phyloP scores from a whole-genome alignment of 2,329 filamentous ascomycete genomes.

The Parascedosporium putredinis region DNA sequence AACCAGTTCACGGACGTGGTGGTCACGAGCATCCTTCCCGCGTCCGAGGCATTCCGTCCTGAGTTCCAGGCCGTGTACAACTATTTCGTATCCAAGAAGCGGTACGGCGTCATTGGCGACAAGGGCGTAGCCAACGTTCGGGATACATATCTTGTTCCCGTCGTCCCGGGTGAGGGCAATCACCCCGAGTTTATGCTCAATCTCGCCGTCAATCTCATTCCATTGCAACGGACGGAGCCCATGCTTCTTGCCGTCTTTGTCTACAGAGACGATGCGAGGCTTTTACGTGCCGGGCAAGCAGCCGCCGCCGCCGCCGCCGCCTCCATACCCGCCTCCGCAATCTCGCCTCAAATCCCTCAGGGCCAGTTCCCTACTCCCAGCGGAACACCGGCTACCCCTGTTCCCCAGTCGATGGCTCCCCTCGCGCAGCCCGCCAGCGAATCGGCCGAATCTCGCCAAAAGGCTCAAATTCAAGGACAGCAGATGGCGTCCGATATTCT shows the following conservation, averaged over 20 bases:
- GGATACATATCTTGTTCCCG: constrained; percentile 84
- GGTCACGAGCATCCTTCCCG: constrained; percentile 61
- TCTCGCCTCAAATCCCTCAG: constrained; percentile 19
- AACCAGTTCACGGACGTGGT: constrained; percentile 75
- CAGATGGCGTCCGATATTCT: constrained; percentile 52
- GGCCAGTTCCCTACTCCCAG: constrained; percentile 15
- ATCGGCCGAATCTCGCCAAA: constrained; percentile 16
- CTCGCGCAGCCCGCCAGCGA: background rate
- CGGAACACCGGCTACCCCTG: background rate
- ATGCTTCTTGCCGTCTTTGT: constrained; percentile 80
- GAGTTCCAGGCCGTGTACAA: constrained; percentile 71
- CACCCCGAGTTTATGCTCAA: constrained; percentile 83
- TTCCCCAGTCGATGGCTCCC: background rate
- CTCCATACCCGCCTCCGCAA: background rate
- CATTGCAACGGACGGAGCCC: constrained; percentile 59
- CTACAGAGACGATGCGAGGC: constrained; percentile 49
- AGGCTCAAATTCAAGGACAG: constrained; percentile 39
- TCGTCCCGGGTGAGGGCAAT: constrained; percentile 58
- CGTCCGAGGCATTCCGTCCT: constrained; percentile 46
- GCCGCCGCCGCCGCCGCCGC: background rate
- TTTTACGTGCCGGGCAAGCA: constrained; percentile 2
- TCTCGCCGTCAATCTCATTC: constrained; percentile 73
- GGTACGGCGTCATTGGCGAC: constrained; percentile 81
- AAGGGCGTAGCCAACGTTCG: constrained; percentile 65
- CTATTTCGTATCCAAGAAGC: constrained; percentile 72